Conservation (phyloP, 176 grass and related monocot genomes). For the Carex pumila region DNA sequence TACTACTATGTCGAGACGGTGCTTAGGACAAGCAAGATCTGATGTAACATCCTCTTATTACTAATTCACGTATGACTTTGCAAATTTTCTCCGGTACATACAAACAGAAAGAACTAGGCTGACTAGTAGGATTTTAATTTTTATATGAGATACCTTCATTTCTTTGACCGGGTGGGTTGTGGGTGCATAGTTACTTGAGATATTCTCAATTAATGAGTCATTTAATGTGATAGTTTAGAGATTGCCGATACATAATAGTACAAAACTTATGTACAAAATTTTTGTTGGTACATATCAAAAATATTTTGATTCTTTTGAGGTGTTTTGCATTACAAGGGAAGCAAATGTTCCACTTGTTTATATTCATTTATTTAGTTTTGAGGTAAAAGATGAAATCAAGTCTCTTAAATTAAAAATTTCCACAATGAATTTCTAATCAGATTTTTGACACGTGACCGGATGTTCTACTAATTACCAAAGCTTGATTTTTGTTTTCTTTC, state of each 20-base stretch:
- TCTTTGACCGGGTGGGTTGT: too few relatives aligned
- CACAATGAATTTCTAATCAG: too few relatives aligned
- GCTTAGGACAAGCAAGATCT: constrained; percentile 32
- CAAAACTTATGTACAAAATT: neutral
- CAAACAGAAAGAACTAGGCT: neutral
- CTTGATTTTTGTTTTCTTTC: neutral
- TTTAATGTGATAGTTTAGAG: neutral
- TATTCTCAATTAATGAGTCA: neutral
- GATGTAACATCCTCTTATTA: neutral
- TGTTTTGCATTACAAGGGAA: too few relatives aligned
- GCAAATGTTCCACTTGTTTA: too few relatives aligned
- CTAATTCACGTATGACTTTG: neutral
- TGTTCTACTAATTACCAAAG: neutral
- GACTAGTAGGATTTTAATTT: neutral
- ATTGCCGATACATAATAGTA: neutral
- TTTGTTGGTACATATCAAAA: neutral
- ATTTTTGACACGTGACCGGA: too few relatives aligned
- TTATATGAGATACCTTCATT: neutral
- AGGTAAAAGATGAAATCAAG: too few relatives aligned
- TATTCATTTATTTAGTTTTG: too few relatives aligned
- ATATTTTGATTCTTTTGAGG: too few relatives aligned
- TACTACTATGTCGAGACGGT: constrained; percentile 54
- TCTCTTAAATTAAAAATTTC: too few relatives aligned
- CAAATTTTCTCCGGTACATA: neutral
- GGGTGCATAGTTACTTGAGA: too few relatives aligned